These are phyloP conservation scores for Boletellus sp. DNA, from an alignment of 768 basidiomycete genomes.

Conservation along the genomic window DNA sequence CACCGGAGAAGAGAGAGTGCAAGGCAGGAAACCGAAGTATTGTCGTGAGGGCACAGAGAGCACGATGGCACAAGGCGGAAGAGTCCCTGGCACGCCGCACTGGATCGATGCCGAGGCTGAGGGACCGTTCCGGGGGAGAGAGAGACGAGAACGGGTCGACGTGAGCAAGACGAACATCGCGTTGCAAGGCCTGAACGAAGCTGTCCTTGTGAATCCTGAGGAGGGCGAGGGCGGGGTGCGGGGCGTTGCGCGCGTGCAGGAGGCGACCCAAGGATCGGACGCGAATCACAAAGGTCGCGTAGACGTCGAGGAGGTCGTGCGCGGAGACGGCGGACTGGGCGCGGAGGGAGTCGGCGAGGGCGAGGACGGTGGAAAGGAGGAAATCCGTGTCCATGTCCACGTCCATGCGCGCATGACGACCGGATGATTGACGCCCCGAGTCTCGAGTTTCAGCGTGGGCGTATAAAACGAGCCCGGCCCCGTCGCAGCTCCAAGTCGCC, in stretches of 20 bases:
- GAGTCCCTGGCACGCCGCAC: slow-evolving; percentile 40
- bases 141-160: slow-evolving; percentile 31
- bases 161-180: slow-evolving; percentile 49
- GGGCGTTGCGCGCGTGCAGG: slow-evolving; percentile 1
- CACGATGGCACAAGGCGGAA: slow-evolving; percentile 48
- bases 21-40: slow-evolving; percentile 48
- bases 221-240: slow-evolving; percentile 22
- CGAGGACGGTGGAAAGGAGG: slow-evolving; percentile 43
- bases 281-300: slow-evolving; percentile 46
- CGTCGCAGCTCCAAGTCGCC: neutral
- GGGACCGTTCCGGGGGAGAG: slow-evolving; percentile 1
- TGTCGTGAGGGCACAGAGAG: slow-evolving; percentile 48
- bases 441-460: too few relatives aligned
- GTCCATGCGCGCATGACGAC: too few relatives aligned
- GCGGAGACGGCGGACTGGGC: slow-evolving; percentile 37
- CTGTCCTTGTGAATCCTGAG: slow-evolving; percentile 32
- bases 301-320: slow-evolving; percentile 62
- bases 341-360: slow-evolving; percentile 45
- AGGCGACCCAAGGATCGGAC: slow-evolving; percentile 28
- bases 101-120: slow-evolving; percentile 32
- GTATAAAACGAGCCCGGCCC: neutral
- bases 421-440: too few relatives aligned
- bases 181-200: slow-evolving; percentile 42
- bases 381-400: too few relatives aligned
- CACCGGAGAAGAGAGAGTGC: slow-evolving; percentile 48